Evolutionary conservation across 441 rosid genomes (phyloP).

Genomic region (Biscutella laevigata): DNA sequence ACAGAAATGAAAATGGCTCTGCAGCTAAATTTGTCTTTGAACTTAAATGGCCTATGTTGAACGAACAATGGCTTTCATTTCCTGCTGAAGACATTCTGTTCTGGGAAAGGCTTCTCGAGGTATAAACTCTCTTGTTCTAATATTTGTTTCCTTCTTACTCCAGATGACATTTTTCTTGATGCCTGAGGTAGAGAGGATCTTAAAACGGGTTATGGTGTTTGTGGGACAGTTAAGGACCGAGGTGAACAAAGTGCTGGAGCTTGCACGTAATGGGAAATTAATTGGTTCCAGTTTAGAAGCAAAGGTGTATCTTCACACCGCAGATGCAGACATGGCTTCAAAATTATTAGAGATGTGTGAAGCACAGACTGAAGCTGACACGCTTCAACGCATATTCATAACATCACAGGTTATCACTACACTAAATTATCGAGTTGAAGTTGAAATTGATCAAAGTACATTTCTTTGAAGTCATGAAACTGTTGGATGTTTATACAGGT

Average conservation of each 20-base stretch:
- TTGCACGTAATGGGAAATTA: constrained; percentile 70
- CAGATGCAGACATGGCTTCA: constrained; percentile 49
- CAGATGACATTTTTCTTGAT: not conserved
- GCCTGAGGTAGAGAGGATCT: not conserved
- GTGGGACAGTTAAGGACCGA: constrained; percentile 70
- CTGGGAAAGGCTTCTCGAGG: constrained; percentile 88
- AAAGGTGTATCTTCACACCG: constrained; percentile 57
- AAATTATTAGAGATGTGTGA: constrained; percentile 43
- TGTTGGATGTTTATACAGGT: constrained; percentile 36
- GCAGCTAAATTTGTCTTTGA: constrained; percentile 69
- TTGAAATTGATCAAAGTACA: not conserved
- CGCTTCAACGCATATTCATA: constrained; percentile 67
- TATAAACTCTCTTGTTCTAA: constrained; percentile 19
- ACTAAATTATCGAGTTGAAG: not conserved
- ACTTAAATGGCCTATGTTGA: constrained; percentile 72
- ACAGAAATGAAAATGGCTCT: constrained; percentile 47
- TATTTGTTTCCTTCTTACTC: not conserved
- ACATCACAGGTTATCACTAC: constrained; percentile 59
- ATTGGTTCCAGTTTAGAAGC: constrained; percentile 96
- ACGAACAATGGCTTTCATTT: constrained; percentile 59
- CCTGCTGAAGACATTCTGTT: constrained; percentile 56
- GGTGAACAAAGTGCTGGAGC: constrained; percentile 87
- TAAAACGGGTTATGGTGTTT: not conserved
- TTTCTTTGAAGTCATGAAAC: not conserved
- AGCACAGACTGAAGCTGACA: constrained; percentile 64